Evolutionary conservation across 129 eudicot genomes (phyloP), one percentile per base, ranked within the genome.

Genomic region (Scalesia atractyloides): DNA sequence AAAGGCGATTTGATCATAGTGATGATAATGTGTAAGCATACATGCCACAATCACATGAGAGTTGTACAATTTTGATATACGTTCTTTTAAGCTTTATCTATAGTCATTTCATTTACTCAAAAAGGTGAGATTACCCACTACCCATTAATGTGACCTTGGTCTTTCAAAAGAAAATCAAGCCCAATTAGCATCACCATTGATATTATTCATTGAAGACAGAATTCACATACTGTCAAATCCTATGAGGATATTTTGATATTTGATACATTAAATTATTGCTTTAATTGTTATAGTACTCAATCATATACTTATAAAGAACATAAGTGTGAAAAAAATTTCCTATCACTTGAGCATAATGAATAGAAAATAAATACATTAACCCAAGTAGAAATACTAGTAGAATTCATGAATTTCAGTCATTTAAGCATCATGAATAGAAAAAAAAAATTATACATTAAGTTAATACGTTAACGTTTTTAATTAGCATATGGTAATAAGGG

Each of bases 11-110:
- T 53, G 34, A 53, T 75, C 22, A 75, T 41, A 53, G 66, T 51
- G 72, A 11, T 20, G 39, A 30, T 61, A 69, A 61, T 61, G 81
- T 69, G 49, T 70, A 77, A 77, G 66, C 81, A 77, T 41, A 41
- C 39, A 77, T 20, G 70, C 26, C 17, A 61, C 81, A 77, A 54
- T 76, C 53, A 39, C 81, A 69, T 69, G 81, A 69, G 54, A 69
- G 47, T 70, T 59, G 76, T 53, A 59, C 75, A 69, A 76, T 68
- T 47, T 69, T 52, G 71, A 20, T 61, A 77, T 22, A 34, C 44
- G 61, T 60, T 50, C 24, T 60, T 69, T 63, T 64, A 61, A 77
- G 60, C 76, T 70, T 69, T 77, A 50, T 62, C 49, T 36, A 24
- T 49, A 9, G 81, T 77, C 76, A 69, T 36, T 33, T 60, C 70